Percentiles rank a stretch among this genome's conserved stretches.
Conservation (phyloP, 2,329 filamentous ascomycete genomes). For the Aspergillus cejpii region DNA sequence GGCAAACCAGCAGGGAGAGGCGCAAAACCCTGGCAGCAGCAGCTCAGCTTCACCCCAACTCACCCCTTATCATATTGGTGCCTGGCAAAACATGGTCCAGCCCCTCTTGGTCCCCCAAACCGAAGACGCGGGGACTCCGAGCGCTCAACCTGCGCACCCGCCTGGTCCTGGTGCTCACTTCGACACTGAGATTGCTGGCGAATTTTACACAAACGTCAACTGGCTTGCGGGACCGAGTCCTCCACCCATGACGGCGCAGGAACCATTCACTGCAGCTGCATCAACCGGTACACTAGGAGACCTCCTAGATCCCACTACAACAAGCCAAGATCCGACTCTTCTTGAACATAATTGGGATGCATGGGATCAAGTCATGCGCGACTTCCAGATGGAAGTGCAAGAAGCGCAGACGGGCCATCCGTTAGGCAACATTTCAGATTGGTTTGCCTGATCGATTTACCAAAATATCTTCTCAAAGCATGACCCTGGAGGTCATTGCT, state of each 20-base stretch:
- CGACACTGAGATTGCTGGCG: slow-evolving; percentile 23
- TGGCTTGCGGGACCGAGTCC: slow-evolving; percentile 17
- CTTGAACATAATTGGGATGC: slow-evolving; percentile 28
- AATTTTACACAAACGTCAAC: slow-evolving; percentile 28
- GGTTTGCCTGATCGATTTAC: slow-evolving; percentile 22
- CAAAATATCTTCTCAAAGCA: neutral
- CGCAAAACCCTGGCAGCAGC: slow-evolving; percentile 18
- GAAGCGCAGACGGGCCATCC: slow-evolving; percentile 16
- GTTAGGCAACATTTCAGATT: slow-evolving; percentile 24
- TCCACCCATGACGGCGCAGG: slow-evolving; percentile 10
- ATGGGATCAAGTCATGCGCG: slow-evolving; percentile 36
- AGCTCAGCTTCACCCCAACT: slow-evolving; percentile 5
- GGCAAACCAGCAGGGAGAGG: slow-evolving; percentile 41
- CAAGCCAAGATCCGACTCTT: slow-evolving; percentile 14
- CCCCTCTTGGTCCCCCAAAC: slow-evolving; percentile 19
- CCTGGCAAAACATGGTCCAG: slow-evolving; percentile 7
- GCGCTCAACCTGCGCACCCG: neutral
- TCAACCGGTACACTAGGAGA: slow-evolving; percentile 9
- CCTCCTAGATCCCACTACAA: slow-evolving; percentile 9
- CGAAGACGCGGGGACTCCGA: slow-evolving; percentile 8
- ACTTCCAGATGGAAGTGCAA: slow-evolving; percentile 34
- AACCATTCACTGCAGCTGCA: slow-evolving; percentile 5
- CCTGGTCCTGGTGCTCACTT: slow-evolving; percentile 15
- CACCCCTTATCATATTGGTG: slow-evolving; percentile 1
- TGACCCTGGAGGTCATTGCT: slow-evolving; percentile 1